phyloP scores from a whole-genome alignment of 306 rosid genomes.

The Alnus rubra region DNA sequence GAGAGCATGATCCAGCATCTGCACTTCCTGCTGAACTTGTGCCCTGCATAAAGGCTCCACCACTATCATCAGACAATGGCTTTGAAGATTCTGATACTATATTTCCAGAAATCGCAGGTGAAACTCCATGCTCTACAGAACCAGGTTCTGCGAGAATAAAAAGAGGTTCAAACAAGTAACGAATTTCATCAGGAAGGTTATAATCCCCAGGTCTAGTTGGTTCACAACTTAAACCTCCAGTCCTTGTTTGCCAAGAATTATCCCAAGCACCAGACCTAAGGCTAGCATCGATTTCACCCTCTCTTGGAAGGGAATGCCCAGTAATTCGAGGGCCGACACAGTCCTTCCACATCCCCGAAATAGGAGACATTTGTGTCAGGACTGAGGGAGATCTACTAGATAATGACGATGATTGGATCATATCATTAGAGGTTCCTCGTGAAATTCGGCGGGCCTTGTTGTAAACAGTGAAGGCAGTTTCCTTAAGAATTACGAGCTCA shows the following conservation, averaged over 20 bases:
- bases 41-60: constrained; percentile 63
- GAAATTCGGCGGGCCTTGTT: constrained; percentile 93
- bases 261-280: constrained; percentile 87
- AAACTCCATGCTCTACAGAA: constrained; percentile 76
- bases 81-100: constrained; percentile 70
- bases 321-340: constrained; percentile 82
- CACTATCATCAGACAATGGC: constrained; percentile 70
- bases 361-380: constrained; percentile 78
- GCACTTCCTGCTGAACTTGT: constrained; percentile 54
- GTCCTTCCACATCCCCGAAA: constrained; percentile 93
- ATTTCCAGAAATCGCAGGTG: constrained; percentile 57
- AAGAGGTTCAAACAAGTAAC: constrained; percentile 96
- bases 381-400: constrained; percentile 73
- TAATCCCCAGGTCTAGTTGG: constrained; percentile 76
- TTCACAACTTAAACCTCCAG: constrained; percentile 73
- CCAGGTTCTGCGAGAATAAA: constrained; percentile 96
- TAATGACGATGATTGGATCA: constrained; percentile 58
- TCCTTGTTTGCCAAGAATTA: constrained; percentile 89
- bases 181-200: constrained; percentile 68
- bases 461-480: constrained; percentile 90
- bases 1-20: constrained; percentile 70
- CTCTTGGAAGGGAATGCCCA: constrained; percentile 90
- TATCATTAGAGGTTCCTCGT: constrained; percentile 73
- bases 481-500: constrained; percentile 86
- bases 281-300: constrained; percentile 96